A percentile compares a stretch with the other conserved stretches of the same genome.
Conservation (phyloP, 2,329 filamentous ascomycete genomes). For the Blastomyces parvus region DNA sequence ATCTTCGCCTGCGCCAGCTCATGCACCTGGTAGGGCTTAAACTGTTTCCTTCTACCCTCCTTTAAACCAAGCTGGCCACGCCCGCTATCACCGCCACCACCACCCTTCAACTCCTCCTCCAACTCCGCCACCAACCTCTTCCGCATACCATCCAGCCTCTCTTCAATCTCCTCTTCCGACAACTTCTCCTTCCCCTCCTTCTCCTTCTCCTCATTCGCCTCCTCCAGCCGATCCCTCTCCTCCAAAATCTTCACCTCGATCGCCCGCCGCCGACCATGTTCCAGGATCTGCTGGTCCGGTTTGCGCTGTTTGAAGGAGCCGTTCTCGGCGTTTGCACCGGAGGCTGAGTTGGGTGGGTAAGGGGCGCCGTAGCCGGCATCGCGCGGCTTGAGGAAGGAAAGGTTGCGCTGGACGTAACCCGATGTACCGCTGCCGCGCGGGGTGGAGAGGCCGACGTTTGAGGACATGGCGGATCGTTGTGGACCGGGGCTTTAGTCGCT, state of each 20-base stretch:
- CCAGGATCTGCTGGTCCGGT: slow-evolving; percentile 84
- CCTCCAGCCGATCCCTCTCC: slow-evolving; percentile 80
- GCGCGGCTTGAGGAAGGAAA: slow-evolving; percentile 76
- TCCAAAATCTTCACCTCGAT: slow-evolving; percentile 93
- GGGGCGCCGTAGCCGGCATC: slow-evolving; percentile 59
- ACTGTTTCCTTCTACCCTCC: slow-evolving; percentile 35
- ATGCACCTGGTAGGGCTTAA: slow-evolving; percentile 92
- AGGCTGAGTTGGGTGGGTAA: slow-evolving; percentile 46
- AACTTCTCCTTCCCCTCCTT: slow-evolving; percentile 17
- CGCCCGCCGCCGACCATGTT: slow-evolving; percentile 84
- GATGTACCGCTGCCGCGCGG: slow-evolving; percentile 93
- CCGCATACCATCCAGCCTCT: slow-evolving; percentile 57
- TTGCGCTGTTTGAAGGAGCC: slow-evolving; percentile 67
- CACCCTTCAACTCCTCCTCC: slow-evolving; percentile 36
- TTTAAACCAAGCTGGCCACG: slow-evolving; percentile 18
- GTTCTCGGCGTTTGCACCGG: slow-evolving; percentile 30
- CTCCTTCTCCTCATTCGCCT: slow-evolving; percentile 48
- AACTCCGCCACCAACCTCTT: slow-evolving; percentile 52
- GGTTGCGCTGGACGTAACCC: slow-evolving; percentile 94
- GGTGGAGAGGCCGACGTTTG: slow-evolving; percentile 92
- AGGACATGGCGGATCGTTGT: slow-evolving; percentile 56
- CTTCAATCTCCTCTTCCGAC: slow-evolving; percentile 86
- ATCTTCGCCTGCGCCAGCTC: slow-evolving; percentile 95
- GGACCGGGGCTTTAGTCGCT: neutral
- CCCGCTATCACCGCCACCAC: slow-evolving; percentile 3